Evolutionary conservation across 2,329 filamentous ascomycete species (phyloP), one percentile per base, ranked within the genome.

Genomic region (Phyllosticta citriasiana): DNA sequence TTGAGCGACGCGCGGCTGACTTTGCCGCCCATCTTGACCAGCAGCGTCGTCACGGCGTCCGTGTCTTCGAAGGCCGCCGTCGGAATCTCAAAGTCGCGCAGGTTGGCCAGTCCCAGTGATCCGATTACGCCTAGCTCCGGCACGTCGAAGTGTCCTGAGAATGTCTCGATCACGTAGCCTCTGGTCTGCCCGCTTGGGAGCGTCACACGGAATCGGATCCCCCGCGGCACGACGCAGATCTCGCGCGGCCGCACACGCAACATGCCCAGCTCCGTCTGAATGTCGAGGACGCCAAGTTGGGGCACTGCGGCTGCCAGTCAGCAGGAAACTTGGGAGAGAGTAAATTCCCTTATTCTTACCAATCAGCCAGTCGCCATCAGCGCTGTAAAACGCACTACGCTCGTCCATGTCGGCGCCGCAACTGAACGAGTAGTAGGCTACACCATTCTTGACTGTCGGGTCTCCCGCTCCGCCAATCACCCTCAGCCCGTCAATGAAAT

Each of bases 121-220:
- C 33, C 33, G 33, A 40, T 40, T 2, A 16, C 4, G 10, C 33
- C 33, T 6, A 40, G 33, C 14, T 40, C 33, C 10, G 33, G 33
- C 33, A 40, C 33, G 33, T 40, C 33, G 4, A 40, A 40, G 33
- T 40, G 33, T 12, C 33, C 33, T 5, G 33, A 40, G 33, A 40
- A 40, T 16, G 33, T 40, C 33, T 40, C 33, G 10, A 12, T 14
- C 33, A 40, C 52, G 26, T 53, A 53, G 9, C 89, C 89, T 55
- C 88, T 77, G 0, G 83, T 84, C 2, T 83, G 83, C 1, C 83
- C 83, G 2, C 80, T 77, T 6, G 81, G 79, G 0, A 91, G 79
- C n/a, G 76, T 78, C 9, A 93, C 87, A 55, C 86, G 85, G 76
- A 89, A 91, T 25, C 87, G 82, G 66, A 91, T 79, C 27, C 88